Base-by-base conservation (phyloP, 495 filamentous ascomycete species). In the Tuber brumale region DNA sequence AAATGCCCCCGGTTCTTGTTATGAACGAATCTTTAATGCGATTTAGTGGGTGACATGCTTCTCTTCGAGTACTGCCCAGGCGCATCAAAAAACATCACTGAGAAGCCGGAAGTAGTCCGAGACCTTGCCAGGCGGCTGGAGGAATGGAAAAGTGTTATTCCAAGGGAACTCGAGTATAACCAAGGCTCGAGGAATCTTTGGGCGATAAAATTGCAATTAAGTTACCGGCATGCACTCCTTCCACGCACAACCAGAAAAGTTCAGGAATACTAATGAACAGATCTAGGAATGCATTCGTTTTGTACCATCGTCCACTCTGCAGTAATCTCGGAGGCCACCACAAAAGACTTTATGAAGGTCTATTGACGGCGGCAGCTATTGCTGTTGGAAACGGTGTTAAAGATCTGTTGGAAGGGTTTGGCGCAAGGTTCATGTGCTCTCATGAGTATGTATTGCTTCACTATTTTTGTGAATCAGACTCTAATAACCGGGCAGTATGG, bases 1-100 rank as follows among this genome's bases (percentile, higher is more conserved):
- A 39, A n/a, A 44, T 31, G 31, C 27, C 48, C n/a, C n/a, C 35
- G 16, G 51, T 23, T 21, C 39, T 21, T 46, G 39, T 42, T 35
- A 37, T 57, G 27, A 31, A 35, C 31, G 35, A 42, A 21, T 45
- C 70, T 10, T 57, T 77, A 70, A 77, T 69, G 10, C 72, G 31
- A 2, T n/a, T 45, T n/a, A 77, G 73, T 77, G 39, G 71, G 39
- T 16, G 48, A 43, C 66, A 45, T 75, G 23, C 21, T 70, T n/a
- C 44, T 57, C 45, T 75, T 71, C 37, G 75, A 76, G 48, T 76
- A 73, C 75, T 76, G 31, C 41, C 75, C 75, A 31, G 48, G 75
- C 5, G 48, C 75, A 10, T 39, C 45, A 23, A 73, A 51, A 35
- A 37, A 70, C 43, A 39, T 45, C 48, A 31, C 35, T 21, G 72